These are phyloP conservation scores for Fusarium keratoplasticum DNA, from an alignment of 2,329 filamentous ascomycete species.

Conservation along the genomic window DNA sequence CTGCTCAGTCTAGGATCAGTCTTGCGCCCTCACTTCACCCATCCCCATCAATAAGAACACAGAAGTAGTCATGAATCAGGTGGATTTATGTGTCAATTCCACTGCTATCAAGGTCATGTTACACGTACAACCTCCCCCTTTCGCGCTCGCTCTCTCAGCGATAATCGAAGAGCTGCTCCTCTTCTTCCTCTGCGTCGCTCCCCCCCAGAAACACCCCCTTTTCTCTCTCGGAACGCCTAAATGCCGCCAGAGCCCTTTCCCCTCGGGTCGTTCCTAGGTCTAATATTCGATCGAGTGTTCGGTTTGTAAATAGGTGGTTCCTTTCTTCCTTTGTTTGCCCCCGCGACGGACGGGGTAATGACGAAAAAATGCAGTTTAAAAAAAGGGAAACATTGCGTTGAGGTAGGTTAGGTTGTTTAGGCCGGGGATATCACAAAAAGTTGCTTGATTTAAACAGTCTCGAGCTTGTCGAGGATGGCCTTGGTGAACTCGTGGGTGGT, in stretches of 20 bases:
- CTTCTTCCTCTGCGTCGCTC: slow-evolving; percentile 18
- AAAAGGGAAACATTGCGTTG: slow-evolving; percentile 23
- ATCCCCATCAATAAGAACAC: background rate
- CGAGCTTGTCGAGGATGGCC: slow-evolving; percentile 96
- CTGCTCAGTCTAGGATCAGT: background rate
- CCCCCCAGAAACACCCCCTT: background rate
- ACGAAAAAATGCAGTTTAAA: slow-evolving; percentile 26
- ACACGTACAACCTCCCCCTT: slow-evolving; percentile 42
- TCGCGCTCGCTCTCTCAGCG: slow-evolving; percentile 10
- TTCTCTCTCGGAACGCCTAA: slow-evolving; percentile 35
- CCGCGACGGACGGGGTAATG: slow-evolving; percentile 10
- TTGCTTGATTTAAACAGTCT: slow-evolving; percentile 68
- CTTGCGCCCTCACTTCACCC: background rate
- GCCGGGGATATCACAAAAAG: slow-evolving; percentile 40
- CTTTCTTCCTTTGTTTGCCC: slow-evolving; percentile 9
- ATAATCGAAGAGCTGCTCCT: slow-evolving; percentile 6
- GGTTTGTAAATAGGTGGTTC: slow-evolving; percentile 1
- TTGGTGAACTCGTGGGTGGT: slow-evolving; percentile 96
- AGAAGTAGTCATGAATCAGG: background rate
- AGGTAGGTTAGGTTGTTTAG: slow-evolving; percentile 20
- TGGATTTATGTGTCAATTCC: slow-evolving; percentile 41
- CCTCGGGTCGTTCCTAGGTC: slow-evolving; percentile 31
- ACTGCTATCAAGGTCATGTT: slow-evolving; percentile 41
- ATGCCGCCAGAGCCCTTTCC: slow-evolving; percentile 27
- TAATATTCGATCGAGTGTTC: slow-evolving; percentile 36